Evolutionary conservation across 2,329 filamentous ascomycete genomes (phyloP), one percentile per base, ranked within the genome.

Genomic region (Fusarium mundagurra): DNA sequence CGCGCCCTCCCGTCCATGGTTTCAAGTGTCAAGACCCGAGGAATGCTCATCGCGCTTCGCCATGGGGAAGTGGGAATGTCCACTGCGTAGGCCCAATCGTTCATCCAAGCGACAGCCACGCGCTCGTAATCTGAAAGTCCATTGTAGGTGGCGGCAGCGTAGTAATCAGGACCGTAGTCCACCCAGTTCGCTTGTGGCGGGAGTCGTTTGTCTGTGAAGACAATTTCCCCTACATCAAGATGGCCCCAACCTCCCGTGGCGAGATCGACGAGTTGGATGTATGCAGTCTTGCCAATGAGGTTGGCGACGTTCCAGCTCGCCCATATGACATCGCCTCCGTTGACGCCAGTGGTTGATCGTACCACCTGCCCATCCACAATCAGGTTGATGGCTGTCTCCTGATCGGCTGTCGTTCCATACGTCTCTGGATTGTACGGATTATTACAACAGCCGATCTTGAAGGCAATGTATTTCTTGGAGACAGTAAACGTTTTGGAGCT

Each of bases 41-140:
- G 47, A 18, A 50, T 50, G 29, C 47, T 50, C 47, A 50, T 50
- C 16, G 29, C 29, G 47, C 47, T 50, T 50, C 47, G 29, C 47
- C 47, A 50, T 7, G 47, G 47, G 16, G 47, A 50, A 3, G 47
- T 50, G 3, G 47, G 47, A 33, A 50, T 50, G 5, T 50, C 47
- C 11, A 50, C 47, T n/a, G 47, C 47, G 22, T 50, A 50, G 11
- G 47, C 29, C 29, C 47, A 50, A 50, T 50, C 47, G 20, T 33
- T 50, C 47, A 50, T 33, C 47, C 29, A 33, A 0, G 47, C 47
- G 3, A 50, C 8, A 3, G 29, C 22, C 5, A 50, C 47, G 8
- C 47, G 47, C 22, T 33, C 47, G 3, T 50, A 33, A n/a, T 33
- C 1, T 3, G 47, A 31, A 1, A 50, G 29, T 9, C 29, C 47